Evolutionary conservation across 2,329 filamentous ascomycete genomes (phyloP).

Genomic region (Arthrobotrys pseudoclavata): DNA sequence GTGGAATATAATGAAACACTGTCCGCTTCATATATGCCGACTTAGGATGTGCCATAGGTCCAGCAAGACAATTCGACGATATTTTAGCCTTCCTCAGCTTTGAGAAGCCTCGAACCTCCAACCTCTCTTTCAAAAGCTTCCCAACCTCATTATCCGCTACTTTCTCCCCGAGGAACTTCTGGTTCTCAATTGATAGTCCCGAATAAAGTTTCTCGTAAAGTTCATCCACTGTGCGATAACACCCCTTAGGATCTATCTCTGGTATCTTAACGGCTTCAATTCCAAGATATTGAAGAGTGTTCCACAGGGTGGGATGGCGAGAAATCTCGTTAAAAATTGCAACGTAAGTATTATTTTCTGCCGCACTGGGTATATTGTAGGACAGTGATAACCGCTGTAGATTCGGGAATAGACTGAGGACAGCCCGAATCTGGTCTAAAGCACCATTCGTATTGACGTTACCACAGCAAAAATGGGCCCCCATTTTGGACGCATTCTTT

Average conservation of each 20-base stretch:
- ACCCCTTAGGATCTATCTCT: not conserved
- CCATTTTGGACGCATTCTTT: not conserved
- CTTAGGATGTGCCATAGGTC: not conserved
- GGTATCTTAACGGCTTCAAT: slow-evolving; percentile 12
- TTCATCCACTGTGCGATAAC: not conserved
- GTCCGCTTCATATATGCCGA: slow-evolving; percentile 1
- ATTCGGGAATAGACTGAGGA: not conserved
- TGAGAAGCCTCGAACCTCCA: not conserved
- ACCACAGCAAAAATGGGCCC: not conserved
- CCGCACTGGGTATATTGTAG: not conserved
- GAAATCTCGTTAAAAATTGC: not conserved
- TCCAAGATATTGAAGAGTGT: not conserved
- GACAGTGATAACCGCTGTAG: not conserved
- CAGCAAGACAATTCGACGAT: not conserved
- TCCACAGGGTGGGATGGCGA: not conserved
- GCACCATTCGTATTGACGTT: not conserved
- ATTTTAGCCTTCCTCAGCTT: not conserved
- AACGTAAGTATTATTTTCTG: slow-evolving; percentile 13
- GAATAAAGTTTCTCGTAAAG: slow-evolving; percentile 2
- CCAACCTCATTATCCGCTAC: not conserved
- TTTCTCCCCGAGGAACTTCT: not conserved
- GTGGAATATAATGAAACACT: not conserved
- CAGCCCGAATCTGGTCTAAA: not conserved
- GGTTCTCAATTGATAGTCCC: not conserved
- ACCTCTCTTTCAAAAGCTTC: not conserved